A percentile compares a stretch with the other conserved stretches of the same genome.
Conservation (phyloP, 495 filamentous ascomycete genomes). For the Penicillium pulvis region DNA sequence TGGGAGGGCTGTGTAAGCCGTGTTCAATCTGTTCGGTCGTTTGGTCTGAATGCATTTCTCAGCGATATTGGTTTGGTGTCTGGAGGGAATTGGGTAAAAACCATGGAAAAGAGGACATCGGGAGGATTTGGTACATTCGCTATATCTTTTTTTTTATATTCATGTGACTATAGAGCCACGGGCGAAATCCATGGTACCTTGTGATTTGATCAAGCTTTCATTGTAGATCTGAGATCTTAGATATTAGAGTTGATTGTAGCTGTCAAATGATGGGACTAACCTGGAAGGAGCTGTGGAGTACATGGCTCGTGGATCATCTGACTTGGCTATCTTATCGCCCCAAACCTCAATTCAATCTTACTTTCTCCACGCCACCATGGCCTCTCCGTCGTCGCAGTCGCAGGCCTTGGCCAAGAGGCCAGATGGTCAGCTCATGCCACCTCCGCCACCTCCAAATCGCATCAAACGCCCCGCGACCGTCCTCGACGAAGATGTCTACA, state of each 20-base stretch:
- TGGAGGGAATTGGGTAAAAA: slow-evolving; percentile 25
- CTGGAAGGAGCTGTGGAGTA: not conserved
- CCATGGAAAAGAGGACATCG: slow-evolving; percentile 26
- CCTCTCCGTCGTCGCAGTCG: slow-evolving; percentile 17
- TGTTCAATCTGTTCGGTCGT: slow-evolving; percentile 23
- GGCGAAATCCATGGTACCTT: slow-evolving; percentile 6
- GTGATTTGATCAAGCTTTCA: not conserved
- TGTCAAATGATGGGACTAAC: not conserved
- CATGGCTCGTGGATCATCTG: slow-evolving; percentile 6
- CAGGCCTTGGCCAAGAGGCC: slow-evolving; percentile 46
- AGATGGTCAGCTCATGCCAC: slow-evolving; percentile 82
- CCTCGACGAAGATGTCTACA: slow-evolving; percentile 93
- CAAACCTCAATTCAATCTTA: slow-evolving; percentile 2
- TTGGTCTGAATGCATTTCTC: slow-evolving; percentile 44
- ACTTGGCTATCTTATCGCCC: slow-evolving; percentile 12
- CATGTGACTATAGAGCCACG: slow-evolving; percentile 18
- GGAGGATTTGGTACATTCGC: slow-evolving; percentile 26
- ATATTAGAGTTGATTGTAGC: not conserved
- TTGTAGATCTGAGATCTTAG: not conserved
- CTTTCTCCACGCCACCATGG: slow-evolving; percentile 4
- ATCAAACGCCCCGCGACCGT: slow-evolving; percentile 91
- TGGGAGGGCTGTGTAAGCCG: slow-evolving; percentile 7
- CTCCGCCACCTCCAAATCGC: slow-evolving; percentile 82
- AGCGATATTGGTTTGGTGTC: slow-evolving; percentile 38
- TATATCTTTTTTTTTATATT: slow-evolving; percentile 16